Evolutionary conservation across 495 filamentous ascomycete species (phyloP), one percentile per base, ranked within the genome.

Genomic region (Staphylotrichum longicolle): DNA sequence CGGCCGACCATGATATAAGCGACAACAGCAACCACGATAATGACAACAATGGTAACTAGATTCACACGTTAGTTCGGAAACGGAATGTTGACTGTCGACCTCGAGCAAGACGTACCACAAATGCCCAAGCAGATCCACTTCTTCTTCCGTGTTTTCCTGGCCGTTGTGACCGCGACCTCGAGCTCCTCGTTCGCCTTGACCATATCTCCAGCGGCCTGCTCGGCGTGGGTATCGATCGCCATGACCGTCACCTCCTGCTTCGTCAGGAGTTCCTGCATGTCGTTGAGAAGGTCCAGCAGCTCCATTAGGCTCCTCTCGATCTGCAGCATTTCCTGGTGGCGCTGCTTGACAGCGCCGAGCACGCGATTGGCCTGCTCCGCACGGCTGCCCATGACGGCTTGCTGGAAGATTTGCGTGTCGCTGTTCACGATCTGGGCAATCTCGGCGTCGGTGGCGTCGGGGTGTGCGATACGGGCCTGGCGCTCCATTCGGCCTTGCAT

Each of bases 71-170:
- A 75, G 68, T 55, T 58, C 54, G 2, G 54, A 3, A 12, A 11
- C 30, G 39, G 12, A 10, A 30, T 7, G 1, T 15, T n/a, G 30
- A 58, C 8, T n/a, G 10, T 8, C 12, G 4, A 9, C 7, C 9
- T 12, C 15, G 15, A 41, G n/a, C 40, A 12, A 62, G 62, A 90
- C 88, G 77, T 85, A 93, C 90, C 78, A 63, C 82, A 70, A 65
- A 98, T 89, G 67, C 88, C 83, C 70, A 97, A 74, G 75, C 92
- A 96, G 70, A 90, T 93, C 94, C 94, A 98, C 89, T 98, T 98
- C 91, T 96, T 97, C 78, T 86, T 89, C 63, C 90, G 84, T 41
- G 88, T 86, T 54, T 83, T 82, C 67, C 86, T 77, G n/a, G 95
- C 93, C 63, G 88, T 95, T 39, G 78, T 77, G 51, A 96, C 87